These are phyloP conservation scores for Acarospora socialis DNA, from an alignment of 2,329 filamentous ascomycete species.

Conservation along the genomic window DNA sequence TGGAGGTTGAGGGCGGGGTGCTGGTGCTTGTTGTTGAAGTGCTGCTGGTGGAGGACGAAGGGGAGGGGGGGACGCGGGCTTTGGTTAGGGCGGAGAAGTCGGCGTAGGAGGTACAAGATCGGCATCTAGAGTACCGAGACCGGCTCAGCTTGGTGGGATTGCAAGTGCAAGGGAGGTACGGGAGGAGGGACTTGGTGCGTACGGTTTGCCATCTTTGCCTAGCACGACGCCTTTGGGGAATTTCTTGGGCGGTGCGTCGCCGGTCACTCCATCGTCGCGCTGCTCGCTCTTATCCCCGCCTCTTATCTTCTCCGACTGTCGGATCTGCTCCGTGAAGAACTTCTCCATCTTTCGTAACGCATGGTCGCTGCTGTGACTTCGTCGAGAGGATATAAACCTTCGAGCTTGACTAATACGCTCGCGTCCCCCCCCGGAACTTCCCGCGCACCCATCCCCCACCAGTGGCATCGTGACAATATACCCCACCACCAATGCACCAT, in stretches of 20 bases:
- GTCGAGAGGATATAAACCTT: neutral
- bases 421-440: neutral
- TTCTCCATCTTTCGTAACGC: conserved; percentile 10
- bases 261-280: too few species aligned
- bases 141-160: neutral
- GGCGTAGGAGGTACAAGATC: conserved; percentile 33
- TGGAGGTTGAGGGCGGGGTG: conserved; percentile 19
- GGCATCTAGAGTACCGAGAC: conserved; percentile 24
- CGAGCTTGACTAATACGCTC: neutral
- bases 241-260: conserved; percentile 15
- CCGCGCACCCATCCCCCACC: neutral
- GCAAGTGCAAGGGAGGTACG: neutral
- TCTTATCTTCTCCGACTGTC: neutral
- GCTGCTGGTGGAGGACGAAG: conserved; percentile 17
- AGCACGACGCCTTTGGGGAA: conserved; percentile 34
- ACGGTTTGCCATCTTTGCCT: conserved; percentile 37
- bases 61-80: conserved; percentile 17
- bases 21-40: conserved; percentile 21
- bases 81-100: conserved; percentile 33
- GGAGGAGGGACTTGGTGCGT: conserved; percentile 13
- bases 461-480: neutral
- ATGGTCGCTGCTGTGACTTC: too few species aligned
- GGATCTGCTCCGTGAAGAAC: conserved; percentile 6
- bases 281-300: neutral
- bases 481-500: neutral